Base-by-base conservation (phyloP, 768 basidiomycete species). In the Hirschioporus abietinus region DNA sequence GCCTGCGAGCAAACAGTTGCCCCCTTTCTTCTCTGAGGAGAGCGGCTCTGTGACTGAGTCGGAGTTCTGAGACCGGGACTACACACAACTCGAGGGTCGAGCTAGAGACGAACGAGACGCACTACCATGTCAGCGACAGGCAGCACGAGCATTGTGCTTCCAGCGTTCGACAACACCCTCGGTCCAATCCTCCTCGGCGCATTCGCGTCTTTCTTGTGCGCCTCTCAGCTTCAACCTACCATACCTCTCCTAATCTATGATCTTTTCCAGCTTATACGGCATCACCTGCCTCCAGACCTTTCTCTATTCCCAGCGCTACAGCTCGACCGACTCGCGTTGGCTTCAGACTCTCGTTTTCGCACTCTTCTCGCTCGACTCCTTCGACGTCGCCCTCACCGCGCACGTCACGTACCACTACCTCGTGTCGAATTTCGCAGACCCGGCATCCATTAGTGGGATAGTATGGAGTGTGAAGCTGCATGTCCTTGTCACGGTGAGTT, bases 351-450 rank as follows among this genome's bases (percentile, higher is more conserved):
- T 52, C 20, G 42, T 52, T 12, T 20, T 52, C 12, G 42, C 42
- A 5, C 42, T 52, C 42, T 52, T 52, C 42, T 52, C 42, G 42
- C 70, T 88, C 25, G 86, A 88, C 71, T 86, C 86, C 0, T 83
- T 88, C 65, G 84, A 87, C 70, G 81, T 82, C 0, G 77, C 75
- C 58, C 70, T 88, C 65, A 83, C 82, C 60, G 77, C 78, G 63
- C 87, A 88, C 71, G 80, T 86, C 68, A 76, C 85, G 52, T 89
- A 88, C 69, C 79, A 79, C 70, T 88, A 88, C 69, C 78, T 87
- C 63, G 84, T 88, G 58, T 75, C 72, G 58, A 86, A 88, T 74
- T 88, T 81, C 69, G 72, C 82, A 66, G 82, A 84, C 69, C 80
- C 82, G 1, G 7, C 74, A 20, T 80, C 85, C 1, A 74, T 88